These are phyloP conservation scores for Saccharomycopsis sp. DNA, from an alignment of 805 yeast genomes.

Conservation along the genomic window DNA sequence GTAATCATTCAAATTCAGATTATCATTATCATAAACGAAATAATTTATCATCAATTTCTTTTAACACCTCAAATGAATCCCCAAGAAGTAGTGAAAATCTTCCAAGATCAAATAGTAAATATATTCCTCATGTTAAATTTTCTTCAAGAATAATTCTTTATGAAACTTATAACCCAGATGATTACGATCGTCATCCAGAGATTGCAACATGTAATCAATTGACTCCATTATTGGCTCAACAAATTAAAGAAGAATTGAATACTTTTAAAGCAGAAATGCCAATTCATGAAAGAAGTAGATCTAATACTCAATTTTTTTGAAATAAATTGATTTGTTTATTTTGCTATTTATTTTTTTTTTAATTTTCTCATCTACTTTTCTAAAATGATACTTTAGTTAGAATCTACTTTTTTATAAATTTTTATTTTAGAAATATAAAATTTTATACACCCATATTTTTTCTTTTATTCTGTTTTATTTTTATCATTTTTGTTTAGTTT, in stretches of 20 bases:
- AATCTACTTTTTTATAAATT: too few relatives aligned
- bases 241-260: constrained; percentile 79
- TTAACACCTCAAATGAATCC: too few relatives aligned
- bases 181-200: constrained; percentile 90
- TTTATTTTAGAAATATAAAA: too few relatives aligned
- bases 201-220: constrained; percentile 85
- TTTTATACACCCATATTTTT: too few relatives aligned
- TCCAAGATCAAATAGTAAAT: background rate
- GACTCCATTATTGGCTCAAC: constrained; percentile 79
- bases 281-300: constrained; percentile 66
- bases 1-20: constrained; percentile 1
- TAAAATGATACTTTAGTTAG: too few relatives aligned
- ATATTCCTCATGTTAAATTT: constrained; percentile 42
- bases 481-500: too few relatives aligned
- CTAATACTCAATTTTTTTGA: constrained; percentile 77
- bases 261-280: constrained; percentile 70
- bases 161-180: constrained; percentile 74
- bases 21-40: constrained; percentile 3
- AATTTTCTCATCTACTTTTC: background rate
- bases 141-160: constrained; percentile 75
- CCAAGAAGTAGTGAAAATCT: background rate
- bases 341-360: too few relatives aligned
- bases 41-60: background rate
- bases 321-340: too few relatives aligned
- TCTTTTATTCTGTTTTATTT: too few relatives aligned